These are phyloP conservation scores for Pelargonium citronellum DNA, from an alignment of 441 rosid genomes.

Conservation along the genomic window DNA sequence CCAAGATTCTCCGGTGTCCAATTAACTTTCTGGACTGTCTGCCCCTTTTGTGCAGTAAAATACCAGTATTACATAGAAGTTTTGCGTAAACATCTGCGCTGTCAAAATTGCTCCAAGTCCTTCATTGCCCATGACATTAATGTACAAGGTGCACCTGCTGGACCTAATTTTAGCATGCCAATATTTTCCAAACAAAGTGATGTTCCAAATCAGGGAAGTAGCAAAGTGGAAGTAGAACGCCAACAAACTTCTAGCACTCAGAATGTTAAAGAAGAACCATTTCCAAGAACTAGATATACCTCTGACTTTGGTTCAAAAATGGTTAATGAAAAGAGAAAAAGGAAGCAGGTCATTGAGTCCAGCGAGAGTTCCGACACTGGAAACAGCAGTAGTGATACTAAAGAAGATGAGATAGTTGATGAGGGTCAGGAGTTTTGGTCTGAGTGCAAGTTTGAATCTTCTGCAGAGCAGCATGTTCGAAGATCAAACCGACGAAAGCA, in stretches of 20 bases:
- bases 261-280: conserved; percentile 27
- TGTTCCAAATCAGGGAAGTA: conserved; percentile 34
- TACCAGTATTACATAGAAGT: conserved; percentile 40
- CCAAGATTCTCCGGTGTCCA: conserved; percentile 29
- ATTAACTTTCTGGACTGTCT: conserved; percentile 57
- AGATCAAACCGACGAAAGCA: conserved; percentile 75
- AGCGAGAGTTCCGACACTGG: conserved; percentile 56
- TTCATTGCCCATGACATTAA: conserved; percentile 45
- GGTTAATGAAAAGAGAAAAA: conserved; percentile 40
- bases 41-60: conserved; percentile 49
- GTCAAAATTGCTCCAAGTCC: conserved; percentile 49
- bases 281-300: conserved; percentile 28
- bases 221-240: conserved; percentile 35
- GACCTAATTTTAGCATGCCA: conserved; percentile 30
- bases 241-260: conserved; percentile 29
- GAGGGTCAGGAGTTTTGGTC: conserved; percentile 36
- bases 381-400: conserved; percentile 49
- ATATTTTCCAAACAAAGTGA: conserved; percentile 36
- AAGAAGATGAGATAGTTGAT: conserved; percentile 44
- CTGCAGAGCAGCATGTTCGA: conserved; percentile 39
- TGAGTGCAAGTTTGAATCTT: conserved; percentile 24
- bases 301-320: conserved; percentile 33
- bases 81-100: conserved; percentile 34
- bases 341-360: conserved; percentile 44
- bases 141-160: conserved; percentile 31